Conservation (phyloP, 1,139 yeast species). For the Lodderomyces theae region DNA sequence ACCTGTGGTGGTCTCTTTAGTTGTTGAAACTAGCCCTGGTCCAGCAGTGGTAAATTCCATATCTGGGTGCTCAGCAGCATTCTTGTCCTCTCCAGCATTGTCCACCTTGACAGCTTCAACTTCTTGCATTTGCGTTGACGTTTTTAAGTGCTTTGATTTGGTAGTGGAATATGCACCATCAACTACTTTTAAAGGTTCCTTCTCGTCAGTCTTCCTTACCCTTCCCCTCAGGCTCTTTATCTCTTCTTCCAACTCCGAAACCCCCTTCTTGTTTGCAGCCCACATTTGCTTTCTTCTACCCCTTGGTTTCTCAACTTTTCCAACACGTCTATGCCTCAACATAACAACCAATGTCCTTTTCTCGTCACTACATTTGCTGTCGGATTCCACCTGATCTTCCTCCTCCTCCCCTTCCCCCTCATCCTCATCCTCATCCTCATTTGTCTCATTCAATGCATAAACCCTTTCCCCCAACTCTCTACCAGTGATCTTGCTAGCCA, state of each 20-base stretch:
- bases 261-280: not conserved
- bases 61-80: not conserved
- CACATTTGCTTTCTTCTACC: not conserved
- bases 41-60: not conserved
- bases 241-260: not conserved
- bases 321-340: conserved; percentile 1
- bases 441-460: conserved; percentile 12
- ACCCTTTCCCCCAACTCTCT: conserved; percentile 13
- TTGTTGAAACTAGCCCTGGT: too few relatives aligned
- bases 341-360: not conserved
- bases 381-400: not conserved
- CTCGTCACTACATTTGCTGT: not conserved
- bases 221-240: not conserved
- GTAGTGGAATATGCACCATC: too few relatives aligned
- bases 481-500: conserved; percentile 18
- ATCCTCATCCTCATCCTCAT: not conserved
- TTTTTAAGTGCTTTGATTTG: too few relatives aligned
- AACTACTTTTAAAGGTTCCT: too few relatives aligned
- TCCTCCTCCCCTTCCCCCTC: not conserved
- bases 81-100: not conserved
- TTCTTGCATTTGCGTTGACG: not conserved
- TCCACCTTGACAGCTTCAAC: not conserved
- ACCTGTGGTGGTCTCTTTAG: too few relatives aligned
- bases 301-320: not conserved
- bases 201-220: not conserved